Evolutionary conservation across 352 stramenopile species (phyloP).

Genomic region (Pythium dissotocum): DNA sequence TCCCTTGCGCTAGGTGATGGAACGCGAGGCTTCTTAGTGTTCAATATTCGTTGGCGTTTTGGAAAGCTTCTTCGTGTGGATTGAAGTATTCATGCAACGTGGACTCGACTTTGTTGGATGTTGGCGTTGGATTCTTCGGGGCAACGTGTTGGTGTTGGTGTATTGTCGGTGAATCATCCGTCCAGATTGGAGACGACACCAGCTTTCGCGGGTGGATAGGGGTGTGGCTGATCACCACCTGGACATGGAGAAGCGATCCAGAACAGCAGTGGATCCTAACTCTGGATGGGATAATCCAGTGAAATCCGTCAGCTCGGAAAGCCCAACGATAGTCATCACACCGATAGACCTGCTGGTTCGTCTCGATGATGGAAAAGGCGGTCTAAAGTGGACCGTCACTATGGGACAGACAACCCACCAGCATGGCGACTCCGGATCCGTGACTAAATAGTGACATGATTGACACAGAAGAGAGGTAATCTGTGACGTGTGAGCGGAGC

Average conservation of each 20-base stretch:
- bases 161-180: background rate
- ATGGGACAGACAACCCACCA: background rate
- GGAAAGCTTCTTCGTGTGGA: background rate
- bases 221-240: background rate
- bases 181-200: background rate
- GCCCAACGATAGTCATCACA: background rate
- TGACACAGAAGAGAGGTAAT: background rate
- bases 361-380: background rate
- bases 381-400: background rate
- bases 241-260: constrained; percentile 1
- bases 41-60: background rate
- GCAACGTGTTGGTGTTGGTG: background rate
- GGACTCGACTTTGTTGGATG: background rate
- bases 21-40: background rate
- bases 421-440: background rate
- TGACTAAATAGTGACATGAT: background rate
- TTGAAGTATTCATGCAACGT: background rate
- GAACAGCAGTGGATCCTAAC: background rate
- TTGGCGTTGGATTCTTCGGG: background rate
- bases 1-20: background rate
- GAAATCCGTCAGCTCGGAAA: background rate
- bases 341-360: background rate
- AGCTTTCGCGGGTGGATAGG: background rate
- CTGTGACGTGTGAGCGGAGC: background rate
- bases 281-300: constrained; percentile 2